Percentiles rank a stretch among this genome's conserved stretches.
Evolutionary conservation across 345 rosid genomes (phyloP).

Genomic region (Euphorbia peplus): DNA sequence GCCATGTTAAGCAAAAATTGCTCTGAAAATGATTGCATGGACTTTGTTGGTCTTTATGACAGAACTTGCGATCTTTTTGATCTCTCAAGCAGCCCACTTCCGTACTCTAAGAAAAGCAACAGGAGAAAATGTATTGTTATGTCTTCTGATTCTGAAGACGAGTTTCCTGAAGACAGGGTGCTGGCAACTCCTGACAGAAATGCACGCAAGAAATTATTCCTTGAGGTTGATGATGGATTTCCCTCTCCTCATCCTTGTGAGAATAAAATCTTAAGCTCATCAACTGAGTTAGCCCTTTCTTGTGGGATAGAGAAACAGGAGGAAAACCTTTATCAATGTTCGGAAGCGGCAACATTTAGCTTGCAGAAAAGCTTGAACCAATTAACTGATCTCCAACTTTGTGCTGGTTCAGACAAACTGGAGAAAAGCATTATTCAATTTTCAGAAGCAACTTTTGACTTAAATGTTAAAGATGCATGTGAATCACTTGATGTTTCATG

Average conservation of each 20-base stretch:
- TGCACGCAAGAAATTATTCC: slow-evolving; percentile 24
- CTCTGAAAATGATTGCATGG: slow-evolving; percentile 43
- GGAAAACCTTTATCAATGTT: slow-evolving; percentile 27
- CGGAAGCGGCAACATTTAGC: slow-evolving; percentile 31
- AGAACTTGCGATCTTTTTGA: slow-evolving; percentile 32
- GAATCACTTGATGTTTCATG: slow-evolving; percentile 55
- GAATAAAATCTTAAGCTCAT: slow-evolving; percentile 30
- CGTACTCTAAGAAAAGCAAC: slow-evolving; percentile 33
- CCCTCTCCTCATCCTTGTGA: slow-evolving; percentile 25
- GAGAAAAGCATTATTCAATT: slow-evolving; percentile 30
- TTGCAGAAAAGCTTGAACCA: slow-evolving; percentile 32
- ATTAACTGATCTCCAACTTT: slow-evolving; percentile 28
- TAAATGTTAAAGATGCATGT: slow-evolving; percentile 31
- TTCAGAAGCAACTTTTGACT: slow-evolving; percentile 34
- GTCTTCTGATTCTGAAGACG: slow-evolving; percentile 90
- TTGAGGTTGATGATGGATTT: slow-evolving; percentile 27
- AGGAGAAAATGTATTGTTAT: slow-evolving; percentile 51
- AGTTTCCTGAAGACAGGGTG: slow-evolving; percentile 27
- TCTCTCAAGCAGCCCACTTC: slow-evolving; percentile 43
- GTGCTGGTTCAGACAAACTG: slow-evolving; percentile 25
- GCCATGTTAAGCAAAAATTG: slow-evolving; percentile 62
- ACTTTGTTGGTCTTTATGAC: slow-evolving; percentile 34
- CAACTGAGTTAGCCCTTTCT: slow-evolving; percentile 29
- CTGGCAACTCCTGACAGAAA: slow-evolving; percentile 23
- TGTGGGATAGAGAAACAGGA: slow-evolving; percentile 31